These are phyloP conservation scores for Fragaria nilgerrensis DNA, from an alignment of 306 rosid genomes.

Conservation along the genomic window DNA sequence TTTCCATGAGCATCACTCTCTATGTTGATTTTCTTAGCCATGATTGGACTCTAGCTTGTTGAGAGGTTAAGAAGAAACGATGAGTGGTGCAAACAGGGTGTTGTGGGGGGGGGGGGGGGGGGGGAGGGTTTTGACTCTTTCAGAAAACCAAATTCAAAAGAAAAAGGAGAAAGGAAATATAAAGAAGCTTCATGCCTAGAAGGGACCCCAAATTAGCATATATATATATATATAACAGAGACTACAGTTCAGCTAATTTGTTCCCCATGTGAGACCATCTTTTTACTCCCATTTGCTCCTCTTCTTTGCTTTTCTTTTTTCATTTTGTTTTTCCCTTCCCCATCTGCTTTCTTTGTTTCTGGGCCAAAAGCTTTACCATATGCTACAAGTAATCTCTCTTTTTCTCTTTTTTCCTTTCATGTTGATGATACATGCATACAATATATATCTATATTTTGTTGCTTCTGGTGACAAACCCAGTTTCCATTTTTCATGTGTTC, in stretches of 20 bases:
- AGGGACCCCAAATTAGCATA: slow-evolving; percentile 34
- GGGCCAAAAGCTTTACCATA: not conserved
- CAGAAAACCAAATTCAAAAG: not conserved
- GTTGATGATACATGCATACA: not conserved
- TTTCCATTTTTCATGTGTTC: not conserved
- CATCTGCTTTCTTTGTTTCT: not conserved
- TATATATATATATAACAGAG: slow-evolving; percentile 14
- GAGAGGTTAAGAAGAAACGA: slow-evolving; percentile 34
- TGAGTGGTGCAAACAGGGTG: slow-evolving; percentile 36
- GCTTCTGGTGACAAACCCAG: slow-evolving; percentile 4
- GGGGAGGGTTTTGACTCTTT: slow-evolving; percentile 39
- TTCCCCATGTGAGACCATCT: slow-evolving; percentile 50
- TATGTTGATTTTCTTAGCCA: slow-evolving; percentile 46
- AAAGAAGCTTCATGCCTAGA: slow-evolving; percentile 19
- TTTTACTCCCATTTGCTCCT: not conserved
- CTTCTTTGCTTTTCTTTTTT: not conserved
- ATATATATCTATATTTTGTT: not conserved
- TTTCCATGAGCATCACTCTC: slow-evolving; percentile 50
- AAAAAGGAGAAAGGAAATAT: slow-evolving; percentile 28
- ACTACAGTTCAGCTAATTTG: slow-evolving; percentile 56
- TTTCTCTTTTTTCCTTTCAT: slow-evolving; percentile 5
- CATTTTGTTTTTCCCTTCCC: not conserved
- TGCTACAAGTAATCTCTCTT: slow-evolving; percentile 7
- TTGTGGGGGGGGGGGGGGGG: no score
- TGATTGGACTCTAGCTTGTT: slow-evolving; percentile 13